Conservation (phyloP, 306 rosid genomes). For the Cucumis hystrix region DNA sequence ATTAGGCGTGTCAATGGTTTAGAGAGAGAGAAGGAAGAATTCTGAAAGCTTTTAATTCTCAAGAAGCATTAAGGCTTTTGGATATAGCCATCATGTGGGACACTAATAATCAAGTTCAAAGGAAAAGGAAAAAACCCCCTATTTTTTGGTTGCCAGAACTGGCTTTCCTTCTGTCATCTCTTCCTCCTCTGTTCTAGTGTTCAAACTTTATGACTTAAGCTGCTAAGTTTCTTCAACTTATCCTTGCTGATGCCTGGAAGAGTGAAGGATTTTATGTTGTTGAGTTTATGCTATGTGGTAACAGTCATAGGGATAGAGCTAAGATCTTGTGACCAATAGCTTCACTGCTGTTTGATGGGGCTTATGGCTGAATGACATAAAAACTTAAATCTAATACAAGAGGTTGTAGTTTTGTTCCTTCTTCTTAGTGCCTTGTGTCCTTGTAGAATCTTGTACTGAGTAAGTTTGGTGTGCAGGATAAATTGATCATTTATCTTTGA, state of each 20-base stretch:
- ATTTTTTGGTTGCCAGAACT: neutral
- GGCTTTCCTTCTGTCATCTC: neutral
- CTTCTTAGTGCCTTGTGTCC: neutral
- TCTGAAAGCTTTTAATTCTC: neutral
- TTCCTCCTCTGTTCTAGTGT: neutral
- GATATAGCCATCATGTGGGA: neutral
- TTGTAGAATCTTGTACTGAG: neutral
- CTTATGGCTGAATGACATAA: neutral
- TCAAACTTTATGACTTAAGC: neutral
- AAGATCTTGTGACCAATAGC: neutral
- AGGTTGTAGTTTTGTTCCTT: neutral
- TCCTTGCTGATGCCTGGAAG: neutral
- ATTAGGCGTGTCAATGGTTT: neutral
- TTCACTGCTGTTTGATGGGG: neutral
- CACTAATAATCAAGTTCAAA: neutral
- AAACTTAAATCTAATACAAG: neutral
- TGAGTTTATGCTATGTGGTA: neutral
- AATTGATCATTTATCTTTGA: neutral
- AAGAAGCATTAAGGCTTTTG: neutral
- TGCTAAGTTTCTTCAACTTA: neutral
- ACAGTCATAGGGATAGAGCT: neutral
- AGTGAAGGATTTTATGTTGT: neutral
- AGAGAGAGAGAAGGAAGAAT: neutral
- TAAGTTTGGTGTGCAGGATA: neutral
- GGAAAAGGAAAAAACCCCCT: neutral